Percentiles rank a stretch among this genome's conserved stretches.
Conservation (phyloP, 2,329 filamentous ascomycete species). For the Plectosphaerella plurivora region DNA sequence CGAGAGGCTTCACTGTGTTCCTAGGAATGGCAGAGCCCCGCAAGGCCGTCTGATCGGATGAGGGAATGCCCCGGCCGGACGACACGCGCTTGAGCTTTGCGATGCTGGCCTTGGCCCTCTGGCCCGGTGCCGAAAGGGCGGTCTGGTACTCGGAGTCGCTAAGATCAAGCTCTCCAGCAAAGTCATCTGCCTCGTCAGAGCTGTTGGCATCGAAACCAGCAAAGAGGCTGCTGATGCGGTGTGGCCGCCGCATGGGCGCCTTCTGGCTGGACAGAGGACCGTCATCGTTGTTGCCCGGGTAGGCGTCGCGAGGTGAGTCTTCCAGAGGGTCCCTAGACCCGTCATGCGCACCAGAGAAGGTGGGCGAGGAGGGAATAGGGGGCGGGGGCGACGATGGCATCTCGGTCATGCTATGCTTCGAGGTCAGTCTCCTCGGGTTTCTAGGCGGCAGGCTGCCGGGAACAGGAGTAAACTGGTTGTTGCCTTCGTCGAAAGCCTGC, state of each 20-base stretch:
- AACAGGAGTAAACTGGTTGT: conserved; percentile 42
- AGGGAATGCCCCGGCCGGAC: conserved; percentile 29
- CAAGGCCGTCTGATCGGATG: conserved; percentile 36
- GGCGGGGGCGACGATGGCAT: conserved; percentile 44
- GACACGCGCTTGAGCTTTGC: conserved; percentile 1
- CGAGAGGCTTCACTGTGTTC: conserved; percentile 27
- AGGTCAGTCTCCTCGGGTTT: conserved; percentile 53
- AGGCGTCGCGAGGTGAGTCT: conserved; percentile 55
- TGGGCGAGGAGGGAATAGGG: conserved; percentile 16
- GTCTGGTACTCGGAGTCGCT: conserved; percentile 67
- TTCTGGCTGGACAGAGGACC: conserved; percentile 61
- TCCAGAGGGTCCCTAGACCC: conserved; percentile 3
- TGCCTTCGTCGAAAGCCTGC: conserved; percentile 24
- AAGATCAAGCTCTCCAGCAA: conserved; percentile 49
- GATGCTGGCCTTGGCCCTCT: conserved; percentile 29
- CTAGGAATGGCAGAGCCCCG: conserved; percentile 16
- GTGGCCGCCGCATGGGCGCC: conserved; percentile 61
- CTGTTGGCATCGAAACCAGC: conserved; percentile 74
- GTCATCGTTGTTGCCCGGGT: conserved; percentile 78
- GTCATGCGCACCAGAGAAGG: conserved; percentile 8
- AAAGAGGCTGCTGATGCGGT: conserved; percentile 79
- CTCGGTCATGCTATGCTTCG: conserved; percentile 40
- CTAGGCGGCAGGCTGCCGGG: conserved; percentile 53
- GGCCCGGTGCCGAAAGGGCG: conserved; percentile 58
- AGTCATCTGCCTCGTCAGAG: conserved; percentile 62